Conservation (phyloP, 2,329 filamentous ascomycete genomes). For the Neurospora sp. region DNA sequence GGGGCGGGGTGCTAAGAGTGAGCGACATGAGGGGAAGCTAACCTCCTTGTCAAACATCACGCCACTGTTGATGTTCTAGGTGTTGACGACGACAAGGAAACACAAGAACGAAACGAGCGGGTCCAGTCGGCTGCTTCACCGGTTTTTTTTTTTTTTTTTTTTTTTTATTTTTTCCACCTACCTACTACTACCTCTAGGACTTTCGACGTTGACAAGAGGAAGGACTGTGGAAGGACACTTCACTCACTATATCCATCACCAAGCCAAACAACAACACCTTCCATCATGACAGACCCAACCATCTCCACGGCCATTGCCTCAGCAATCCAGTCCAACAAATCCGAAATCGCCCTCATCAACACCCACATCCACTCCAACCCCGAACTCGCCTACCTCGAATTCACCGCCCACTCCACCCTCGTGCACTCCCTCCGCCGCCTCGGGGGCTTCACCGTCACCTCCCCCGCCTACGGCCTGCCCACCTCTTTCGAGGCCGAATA, state of each 20-base stretch:
- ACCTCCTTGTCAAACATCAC: not conserved
- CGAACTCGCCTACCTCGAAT: conserved; percentile 41
- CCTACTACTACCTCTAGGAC: no score
- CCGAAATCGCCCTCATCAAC: conserved; percentile 18
- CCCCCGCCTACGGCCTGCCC: conserved; percentile 39
- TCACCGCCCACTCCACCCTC: conserved; percentile 40
- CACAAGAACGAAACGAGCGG: no score
- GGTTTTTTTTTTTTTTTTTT: no score
- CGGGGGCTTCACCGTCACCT: conserved; percentile 34
- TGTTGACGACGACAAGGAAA: not conserved
- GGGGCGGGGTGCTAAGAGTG: not conserved
- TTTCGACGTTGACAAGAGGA: no score
- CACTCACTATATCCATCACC: not conserved
- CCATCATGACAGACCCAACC: not conserved
- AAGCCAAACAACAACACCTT: not conserved
- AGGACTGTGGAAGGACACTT: no score
- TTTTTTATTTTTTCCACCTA: no score
- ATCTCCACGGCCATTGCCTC: conserved; percentile 8
- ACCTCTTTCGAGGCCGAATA: conserved; percentile 40
- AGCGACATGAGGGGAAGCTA: not conserved
- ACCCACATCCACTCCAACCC: conserved; percentile 32
- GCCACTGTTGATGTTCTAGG: not conserved
- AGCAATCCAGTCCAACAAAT: not conserved
- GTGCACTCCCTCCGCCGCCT: conserved; percentile 32
- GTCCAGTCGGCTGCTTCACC: no score